Evolutionary conservation across 768 basidiomycete genomes (phyloP).

Genomic region (Suillus subluteus): DNA sequence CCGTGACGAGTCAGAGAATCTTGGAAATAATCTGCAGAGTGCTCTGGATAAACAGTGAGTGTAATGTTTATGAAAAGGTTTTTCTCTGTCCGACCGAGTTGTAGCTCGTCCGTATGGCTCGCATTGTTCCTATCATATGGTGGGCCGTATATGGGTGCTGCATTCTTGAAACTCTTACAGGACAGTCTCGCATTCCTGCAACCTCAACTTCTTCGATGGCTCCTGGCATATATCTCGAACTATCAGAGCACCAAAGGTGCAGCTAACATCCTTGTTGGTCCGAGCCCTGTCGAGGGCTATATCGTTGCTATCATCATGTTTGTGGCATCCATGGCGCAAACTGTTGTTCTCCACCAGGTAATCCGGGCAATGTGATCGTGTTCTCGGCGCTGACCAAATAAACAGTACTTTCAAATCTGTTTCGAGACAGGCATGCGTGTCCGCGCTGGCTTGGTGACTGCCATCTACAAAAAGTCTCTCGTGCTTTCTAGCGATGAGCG

Average conservation of each 20-base stretch:
- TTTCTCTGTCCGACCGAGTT: background rate
- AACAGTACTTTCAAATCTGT: conserved; percentile 82
- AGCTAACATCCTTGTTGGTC: conserved; percentile 26
- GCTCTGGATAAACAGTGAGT: conserved; percentile 70
- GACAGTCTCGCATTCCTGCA: conserved; percentile 85
- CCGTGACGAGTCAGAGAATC: conserved; percentile 67
- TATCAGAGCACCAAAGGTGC: conserved; percentile 60
- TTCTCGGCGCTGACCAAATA: conserved; percentile 3
- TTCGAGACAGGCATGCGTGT: conserved; percentile 93
- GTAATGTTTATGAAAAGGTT: background rate
- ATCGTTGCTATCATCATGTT: conserved; percentile 82
- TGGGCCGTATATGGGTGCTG: conserved; percentile 66
- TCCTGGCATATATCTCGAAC: conserved; percentile 79
- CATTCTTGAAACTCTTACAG: conserved; percentile 71
- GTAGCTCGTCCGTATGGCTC: conserved; percentile 68
- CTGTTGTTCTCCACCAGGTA: conserved; percentile 80
- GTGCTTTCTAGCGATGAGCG: conserved; percentile 87
- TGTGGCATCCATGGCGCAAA: conserved; percentile 74
- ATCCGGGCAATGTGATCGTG: background rate
- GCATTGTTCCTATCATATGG: conserved; percentile 83
- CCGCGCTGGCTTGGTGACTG: conserved; percentile 83
- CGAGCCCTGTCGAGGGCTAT: conserved; percentile 67
- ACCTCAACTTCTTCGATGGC: conserved; percentile 80
- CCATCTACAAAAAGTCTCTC: conserved; percentile 86
- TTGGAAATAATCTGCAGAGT: conserved; percentile 61